Evolutionary conservation across 371 early-diverging fungal species (phyloP).

Genomic region (Enterocytospora artemiae): DNA sequence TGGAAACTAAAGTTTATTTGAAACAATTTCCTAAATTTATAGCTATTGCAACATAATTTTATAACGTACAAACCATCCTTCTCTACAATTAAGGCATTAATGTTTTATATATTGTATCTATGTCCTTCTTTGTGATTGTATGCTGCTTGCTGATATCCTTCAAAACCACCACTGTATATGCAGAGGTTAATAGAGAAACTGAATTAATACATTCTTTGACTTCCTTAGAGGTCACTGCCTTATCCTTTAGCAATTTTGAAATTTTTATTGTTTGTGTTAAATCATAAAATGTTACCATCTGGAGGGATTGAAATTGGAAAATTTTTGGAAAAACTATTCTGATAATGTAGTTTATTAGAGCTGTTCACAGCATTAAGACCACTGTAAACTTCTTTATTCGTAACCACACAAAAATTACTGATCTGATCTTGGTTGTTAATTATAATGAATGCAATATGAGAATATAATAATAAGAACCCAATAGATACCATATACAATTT

Average conservation of each 20-base stretch:
- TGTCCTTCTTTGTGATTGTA: not conserved
- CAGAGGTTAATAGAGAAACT: not conserved
- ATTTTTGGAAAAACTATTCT: not conserved
- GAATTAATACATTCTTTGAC: slow-evolving; percentile 1
- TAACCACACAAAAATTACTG: not conserved
- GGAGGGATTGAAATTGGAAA: not conserved
- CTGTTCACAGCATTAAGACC: not conserved
- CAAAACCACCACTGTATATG: not conserved
- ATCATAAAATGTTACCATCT: not conserved
- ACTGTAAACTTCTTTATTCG: not conserved
- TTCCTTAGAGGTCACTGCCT: not conserved
- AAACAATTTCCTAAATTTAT: not conserved
- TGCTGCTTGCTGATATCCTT: not conserved
- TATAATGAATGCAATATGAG: too few relatives aligned
- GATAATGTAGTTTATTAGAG: not conserved
- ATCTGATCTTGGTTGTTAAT: not conserved
- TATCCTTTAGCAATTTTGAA: not conserved
- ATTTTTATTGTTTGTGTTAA: not conserved
- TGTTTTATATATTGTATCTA: slow-evolving; percentile 3
- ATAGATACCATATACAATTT: too few relatives aligned
- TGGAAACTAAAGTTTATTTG: not conserved
- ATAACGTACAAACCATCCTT: not conserved
- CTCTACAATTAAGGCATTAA: not conserved
- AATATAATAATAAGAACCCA: too few relatives aligned
- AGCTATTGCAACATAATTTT: not conserved